phyloP scores from a whole-genome alignment of 495 filamentous ascomycete genomes.

The Xylaria curta region DNA sequence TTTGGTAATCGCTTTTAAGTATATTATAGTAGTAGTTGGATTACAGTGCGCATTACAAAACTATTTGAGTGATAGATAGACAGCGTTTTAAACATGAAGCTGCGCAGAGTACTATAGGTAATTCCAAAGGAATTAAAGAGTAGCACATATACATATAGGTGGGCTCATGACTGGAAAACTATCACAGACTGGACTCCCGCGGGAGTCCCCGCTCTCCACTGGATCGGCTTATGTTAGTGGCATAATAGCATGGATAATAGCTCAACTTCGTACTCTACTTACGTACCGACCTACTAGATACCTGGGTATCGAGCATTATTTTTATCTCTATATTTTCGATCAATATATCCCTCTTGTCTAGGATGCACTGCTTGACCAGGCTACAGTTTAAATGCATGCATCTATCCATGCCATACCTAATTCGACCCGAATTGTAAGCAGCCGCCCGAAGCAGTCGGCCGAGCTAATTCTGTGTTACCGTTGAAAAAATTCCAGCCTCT shows the following conservation, averaged over 20 bases:
- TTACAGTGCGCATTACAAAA: too few relatives aligned
- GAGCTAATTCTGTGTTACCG: background rate
- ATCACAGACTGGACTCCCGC: background rate
- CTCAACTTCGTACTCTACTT: too few relatives aligned
- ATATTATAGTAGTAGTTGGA: too few relatives aligned
- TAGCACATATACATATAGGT: too few relatives aligned
- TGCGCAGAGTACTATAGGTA: too few relatives aligned
- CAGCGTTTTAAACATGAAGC: too few relatives aligned
- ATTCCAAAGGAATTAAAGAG: too few relatives aligned
- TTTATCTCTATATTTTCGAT: background rate
- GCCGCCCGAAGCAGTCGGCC: background rate
- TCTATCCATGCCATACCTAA: background rate
- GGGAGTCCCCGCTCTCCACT: constrained; percentile 14
- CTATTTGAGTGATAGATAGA: too few relatives aligned
- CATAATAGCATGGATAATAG: background rate
- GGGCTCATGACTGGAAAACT: too few relatives aligned
- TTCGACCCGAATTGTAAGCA: background rate
- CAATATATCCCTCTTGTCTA: background rate
- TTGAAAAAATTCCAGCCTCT: background rate
- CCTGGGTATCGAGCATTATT: background rate
- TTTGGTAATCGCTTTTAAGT: too few relatives aligned
- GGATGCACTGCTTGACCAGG: background rate
- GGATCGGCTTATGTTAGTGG: background rate
- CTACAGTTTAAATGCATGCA: background rate
- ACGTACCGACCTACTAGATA: background rate